Percentiles rank a stretch among this genome's conserved stretches.
Conservation (phyloP, 108 stramenopile species). For the Fragilaria crotonensis region DNA sequence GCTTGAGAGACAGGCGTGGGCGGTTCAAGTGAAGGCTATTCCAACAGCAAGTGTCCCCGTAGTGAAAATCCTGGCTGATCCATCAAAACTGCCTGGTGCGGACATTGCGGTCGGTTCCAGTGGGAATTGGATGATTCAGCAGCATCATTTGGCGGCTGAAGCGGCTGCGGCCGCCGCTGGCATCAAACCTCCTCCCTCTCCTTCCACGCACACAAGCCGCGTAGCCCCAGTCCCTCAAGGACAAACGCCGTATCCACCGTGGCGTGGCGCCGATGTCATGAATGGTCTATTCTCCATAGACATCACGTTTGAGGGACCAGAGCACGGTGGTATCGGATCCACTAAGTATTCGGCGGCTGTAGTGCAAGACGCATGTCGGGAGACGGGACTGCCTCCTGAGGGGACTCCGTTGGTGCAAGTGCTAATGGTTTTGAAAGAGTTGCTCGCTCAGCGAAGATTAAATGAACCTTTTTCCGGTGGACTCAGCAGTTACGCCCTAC, state of each 20-base stretch:
- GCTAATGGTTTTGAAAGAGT: constrained; percentile 83
- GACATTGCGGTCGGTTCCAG: constrained; percentile 11
- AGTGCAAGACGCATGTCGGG: constrained; percentile 65
- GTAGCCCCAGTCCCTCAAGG: constrained; percentile 18
- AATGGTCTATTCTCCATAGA: constrained; percentile 83
- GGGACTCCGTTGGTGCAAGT: constrained; percentile 71
- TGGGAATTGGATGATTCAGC: constrained; percentile 35
- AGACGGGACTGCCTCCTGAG: constrained; percentile 57
- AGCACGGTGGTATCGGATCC: constrained; percentile 91
- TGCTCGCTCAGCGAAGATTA: constrained; percentile 78
- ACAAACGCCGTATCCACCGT: constrained; percentile 31
- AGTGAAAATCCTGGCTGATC: constrained; percentile 83
- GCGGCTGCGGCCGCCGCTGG: neutral
- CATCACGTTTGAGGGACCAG: constrained; percentile 91
- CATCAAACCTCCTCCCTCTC: neutral
- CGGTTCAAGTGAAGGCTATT: constrained; percentile 85
- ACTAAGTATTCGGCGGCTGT: constrained; percentile 68
- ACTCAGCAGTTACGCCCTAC: constrained; percentile 89
- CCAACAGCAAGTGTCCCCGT: constrained; percentile 83
- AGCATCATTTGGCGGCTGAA: constrained; percentile 24
- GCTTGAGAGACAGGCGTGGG: constrained; percentile 78
- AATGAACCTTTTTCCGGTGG: constrained; percentile 96
- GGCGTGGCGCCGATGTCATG: constrained; percentile 84
- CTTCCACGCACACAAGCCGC: constrained; percentile 2
- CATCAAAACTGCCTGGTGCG: constrained; percentile 57